Evolutionary conservation across 176 grass and related monocot genomes (phyloP).

Genomic region (Puccinellia tenuiflora): DNA sequence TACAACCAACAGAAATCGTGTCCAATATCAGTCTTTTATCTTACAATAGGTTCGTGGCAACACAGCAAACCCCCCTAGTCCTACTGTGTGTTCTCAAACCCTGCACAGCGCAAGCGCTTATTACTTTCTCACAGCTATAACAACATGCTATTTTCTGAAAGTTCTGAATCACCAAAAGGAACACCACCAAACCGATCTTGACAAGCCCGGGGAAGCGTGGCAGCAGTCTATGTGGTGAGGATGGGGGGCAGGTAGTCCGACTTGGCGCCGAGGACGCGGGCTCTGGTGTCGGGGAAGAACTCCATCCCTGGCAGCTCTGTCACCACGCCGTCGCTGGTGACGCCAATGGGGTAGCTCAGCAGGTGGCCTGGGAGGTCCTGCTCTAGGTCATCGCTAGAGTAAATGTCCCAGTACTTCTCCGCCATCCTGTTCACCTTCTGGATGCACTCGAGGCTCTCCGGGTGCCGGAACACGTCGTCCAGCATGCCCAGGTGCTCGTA

Average conservation of each 20-base stretch:
- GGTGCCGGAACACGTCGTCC: slow-evolving; percentile 50
- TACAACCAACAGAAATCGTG: neutral
- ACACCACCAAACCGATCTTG: neutral
- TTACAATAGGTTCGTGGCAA: neutral
- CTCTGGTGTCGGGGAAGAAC: slow-evolving; percentile 66
- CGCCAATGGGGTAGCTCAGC: slow-evolving; percentile 53
- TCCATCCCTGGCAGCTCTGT: slow-evolving; percentile 38
- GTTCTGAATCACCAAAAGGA: slow-evolving; percentile 9
- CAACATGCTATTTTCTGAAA: neutral
- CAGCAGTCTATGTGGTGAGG: slow-evolving; percentile 55
- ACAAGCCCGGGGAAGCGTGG: neutral
- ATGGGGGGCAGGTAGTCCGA: slow-evolving; percentile 67
- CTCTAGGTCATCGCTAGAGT: slow-evolving; percentile 39
- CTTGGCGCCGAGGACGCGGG: slow-evolving; percentile 49
- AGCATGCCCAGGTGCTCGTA: slow-evolving; percentile 65
- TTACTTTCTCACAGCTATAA: neutral
- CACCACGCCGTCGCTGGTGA: slow-evolving; percentile 20
- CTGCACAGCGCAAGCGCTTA: slow-evolving; percentile 10
- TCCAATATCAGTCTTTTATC: neutral
- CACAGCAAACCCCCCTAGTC: neutral
- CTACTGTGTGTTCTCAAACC: slow-evolving; percentile 11
- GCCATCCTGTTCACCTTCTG: slow-evolving; percentile 66
- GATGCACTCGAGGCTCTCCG: slow-evolving; percentile 42
- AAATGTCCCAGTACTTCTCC: slow-evolving; percentile 53
- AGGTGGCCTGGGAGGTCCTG: slow-evolving; percentile 64